These are phyloP conservation scores for Trichopus zeylanicus DNA, from an alignment of 116 monocot genomes.

Conservation along the genomic window DNA sequence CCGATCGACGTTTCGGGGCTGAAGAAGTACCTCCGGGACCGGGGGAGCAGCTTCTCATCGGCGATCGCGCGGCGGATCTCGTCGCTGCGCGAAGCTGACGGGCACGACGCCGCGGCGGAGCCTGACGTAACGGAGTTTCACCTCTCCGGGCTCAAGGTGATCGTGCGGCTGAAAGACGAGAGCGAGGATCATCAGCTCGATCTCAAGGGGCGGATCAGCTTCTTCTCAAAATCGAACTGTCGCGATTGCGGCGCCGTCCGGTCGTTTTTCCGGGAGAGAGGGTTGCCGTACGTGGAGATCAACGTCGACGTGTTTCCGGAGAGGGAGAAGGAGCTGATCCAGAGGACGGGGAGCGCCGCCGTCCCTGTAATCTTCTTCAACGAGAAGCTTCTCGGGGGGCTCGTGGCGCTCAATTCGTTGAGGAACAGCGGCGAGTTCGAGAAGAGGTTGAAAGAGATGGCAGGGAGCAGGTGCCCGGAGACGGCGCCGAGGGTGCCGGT, in stretches of 20 bases:
- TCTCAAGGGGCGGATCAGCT: slow-evolving; percentile 64
- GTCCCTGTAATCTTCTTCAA: slow-evolving; percentile 87
- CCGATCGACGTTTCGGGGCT: slow-evolving; percentile 25
- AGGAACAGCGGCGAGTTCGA: slow-evolving; percentile 93
- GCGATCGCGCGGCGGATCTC: slow-evolving; percentile 37
- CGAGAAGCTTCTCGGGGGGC: slow-evolving; percentile 68
- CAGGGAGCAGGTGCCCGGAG: slow-evolving; percentile 42
- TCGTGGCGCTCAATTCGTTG: slow-evolving; percentile 78
- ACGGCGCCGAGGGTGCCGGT: slow-evolving; percentile 48
- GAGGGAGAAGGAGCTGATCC: slow-evolving; percentile 54
- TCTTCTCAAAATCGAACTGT: slow-evolving; percentile 90
- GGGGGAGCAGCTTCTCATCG: slow-evolving; percentile 30
- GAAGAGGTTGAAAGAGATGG: slow-evolving; percentile 44
- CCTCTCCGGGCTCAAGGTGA: slow-evolving; percentile 65
- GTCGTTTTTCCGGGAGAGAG: slow-evolving; percentile 48
- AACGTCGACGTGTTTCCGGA: slow-evolving; percentile 95
- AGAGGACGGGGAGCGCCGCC: slow-evolving; percentile 34
- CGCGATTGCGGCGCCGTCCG: slow-evolving; percentile 80
- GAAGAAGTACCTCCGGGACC: slow-evolving; percentile 43
- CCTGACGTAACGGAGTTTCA: slow-evolving; percentile 44
- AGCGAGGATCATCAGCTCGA: not conserved
- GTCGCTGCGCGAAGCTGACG: slow-evolving; percentile 15
- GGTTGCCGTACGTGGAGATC: slow-evolving; percentile 73
- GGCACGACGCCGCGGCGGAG: not conserved
- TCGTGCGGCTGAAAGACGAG: slow-evolving; percentile 43